These are phyloP conservation scores for Leishmania mexicana DNA, from an alignment of 208 protist genomes.

Conservation along the genomic window DNA sequence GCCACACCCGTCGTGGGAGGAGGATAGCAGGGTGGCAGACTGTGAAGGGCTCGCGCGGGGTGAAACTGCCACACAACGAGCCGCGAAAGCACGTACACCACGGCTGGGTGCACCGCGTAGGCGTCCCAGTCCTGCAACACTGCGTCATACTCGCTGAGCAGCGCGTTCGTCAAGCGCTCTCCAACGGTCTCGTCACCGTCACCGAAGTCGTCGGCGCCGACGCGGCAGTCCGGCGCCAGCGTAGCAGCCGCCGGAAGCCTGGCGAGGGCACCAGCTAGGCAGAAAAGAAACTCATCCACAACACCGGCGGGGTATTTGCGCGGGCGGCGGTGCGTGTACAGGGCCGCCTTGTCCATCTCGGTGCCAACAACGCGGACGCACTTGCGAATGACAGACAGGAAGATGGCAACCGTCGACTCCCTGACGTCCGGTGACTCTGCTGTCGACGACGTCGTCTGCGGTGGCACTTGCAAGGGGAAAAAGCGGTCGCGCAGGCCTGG, in stretches of 20 bases:
- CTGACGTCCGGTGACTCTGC: neutral
- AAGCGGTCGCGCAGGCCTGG: conserved; percentile 39
- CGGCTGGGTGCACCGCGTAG: conserved; percentile 78
- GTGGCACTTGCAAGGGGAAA: conserved; percentile 19
- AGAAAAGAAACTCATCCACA: conserved; percentile 78
- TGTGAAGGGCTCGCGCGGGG: conserved; percentile 13
- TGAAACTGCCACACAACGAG: conserved; percentile 85
- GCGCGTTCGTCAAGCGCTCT: conserved; percentile 52
- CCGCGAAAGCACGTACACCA: conserved; percentile 76
- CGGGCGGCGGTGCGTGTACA: conserved; percentile 53
- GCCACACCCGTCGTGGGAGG: neutral
- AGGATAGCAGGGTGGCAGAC: neutral
- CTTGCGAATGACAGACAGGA: conserved; percentile 46
- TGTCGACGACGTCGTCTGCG: neutral
- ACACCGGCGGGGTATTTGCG: conserved; percentile 47
- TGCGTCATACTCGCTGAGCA: conserved; percentile 68
- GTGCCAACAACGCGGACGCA: conserved; percentile 66
- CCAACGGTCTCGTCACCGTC: conserved; percentile 38
- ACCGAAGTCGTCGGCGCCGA: neutral
- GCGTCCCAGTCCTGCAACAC: conserved; percentile 81
- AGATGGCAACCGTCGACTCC: conserved; percentile 20
- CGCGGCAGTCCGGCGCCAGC: neutral
- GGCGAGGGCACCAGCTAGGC: conserved; percentile 51
- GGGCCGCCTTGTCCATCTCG: conserved; percentile 54
- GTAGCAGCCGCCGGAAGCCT: conserved; percentile 8